These are phyloP conservation scores for Onygena corvina DNA, from an alignment of 2,329 filamentous ascomycete genomes.

Conservation along the genomic window DNA sequence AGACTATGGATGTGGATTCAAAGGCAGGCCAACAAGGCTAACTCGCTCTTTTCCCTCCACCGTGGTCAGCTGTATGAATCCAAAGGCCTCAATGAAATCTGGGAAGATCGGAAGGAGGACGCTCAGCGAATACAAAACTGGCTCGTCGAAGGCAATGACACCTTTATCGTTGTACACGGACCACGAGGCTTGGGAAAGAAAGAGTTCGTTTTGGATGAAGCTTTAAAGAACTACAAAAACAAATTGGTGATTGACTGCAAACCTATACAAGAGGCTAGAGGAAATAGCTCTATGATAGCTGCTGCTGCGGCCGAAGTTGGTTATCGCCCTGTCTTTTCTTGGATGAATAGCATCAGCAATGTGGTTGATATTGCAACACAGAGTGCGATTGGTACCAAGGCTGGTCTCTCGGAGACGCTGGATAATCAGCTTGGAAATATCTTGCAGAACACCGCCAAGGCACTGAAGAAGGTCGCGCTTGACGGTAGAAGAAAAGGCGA, in stretches of 20 bases:
- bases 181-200: conserved; percentile 83
- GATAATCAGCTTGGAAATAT: conserved; percentile 86
- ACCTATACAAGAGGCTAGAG: conserved; percentile 77
- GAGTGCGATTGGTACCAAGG: conserved; percentile 85
- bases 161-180: conserved; percentile 87
- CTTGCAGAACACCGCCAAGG: conserved; percentile 66
- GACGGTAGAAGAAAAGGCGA: conserved; percentile 58
- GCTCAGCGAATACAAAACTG: conserved; percentile 74
- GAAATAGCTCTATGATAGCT: conserved; percentile 74
- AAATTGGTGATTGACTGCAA: conserved; percentile 87
- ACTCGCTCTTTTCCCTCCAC: conserved; percentile 33
- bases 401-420: conserved; percentile 83
- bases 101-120: conserved; percentile 71
- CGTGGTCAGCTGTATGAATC: conserved; percentile 43
- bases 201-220: conserved; percentile 76
- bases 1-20: conserved; percentile 69
- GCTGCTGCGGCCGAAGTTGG: conserved; percentile 72
- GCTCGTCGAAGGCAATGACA: conserved; percentile 78
- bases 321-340: conserved; percentile 86
- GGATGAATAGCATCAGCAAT: conserved; percentile 90
- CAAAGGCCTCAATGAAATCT: conserved; percentile 64
- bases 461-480: conserved; percentile 66
- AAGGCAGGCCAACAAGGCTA: conserved; percentile 43
- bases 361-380: conserved; percentile 86
- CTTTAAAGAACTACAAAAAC: conserved; percentile 61